A percentile compares a stretch with the other conserved stretches of the same genome.
Conservation (phyloP, 345 rosid species). For the Orychophragmus violaceus region DNA sequence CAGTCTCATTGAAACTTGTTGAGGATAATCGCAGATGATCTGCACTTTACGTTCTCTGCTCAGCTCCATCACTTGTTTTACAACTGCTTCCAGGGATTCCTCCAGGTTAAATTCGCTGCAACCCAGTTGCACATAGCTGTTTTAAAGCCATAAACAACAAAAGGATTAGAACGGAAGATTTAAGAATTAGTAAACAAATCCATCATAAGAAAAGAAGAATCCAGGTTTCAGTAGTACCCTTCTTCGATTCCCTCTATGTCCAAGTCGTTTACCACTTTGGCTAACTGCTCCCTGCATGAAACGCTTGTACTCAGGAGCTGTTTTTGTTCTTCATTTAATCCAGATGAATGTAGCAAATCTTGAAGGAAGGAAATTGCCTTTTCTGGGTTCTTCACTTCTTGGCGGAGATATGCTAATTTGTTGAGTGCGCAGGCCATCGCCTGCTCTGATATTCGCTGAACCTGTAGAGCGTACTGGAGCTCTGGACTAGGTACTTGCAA, state of each 20-base stretch:
- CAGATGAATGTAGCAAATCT: slow-evolving; percentile 44
- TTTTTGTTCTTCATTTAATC: slow-evolving; percentile 51
- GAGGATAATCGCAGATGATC: slow-evolving; percentile 44
- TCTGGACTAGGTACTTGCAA: slow-evolving; percentile 74
- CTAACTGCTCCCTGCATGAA: slow-evolving; percentile 63
- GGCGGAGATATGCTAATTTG: slow-evolving; percentile 61
- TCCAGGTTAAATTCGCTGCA: slow-evolving; percentile 52
- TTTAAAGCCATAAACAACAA: slow-evolving; percentile 1
- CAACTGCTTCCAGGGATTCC: slow-evolving; percentile 52
- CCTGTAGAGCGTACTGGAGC: slow-evolving; percentile 66
- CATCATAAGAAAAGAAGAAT: slow-evolving; percentile 6
- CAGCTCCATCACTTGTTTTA: slow-evolving; percentile 53
- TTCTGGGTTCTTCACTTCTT: slow-evolving; percentile 49
- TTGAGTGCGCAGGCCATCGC: slow-evolving; percentile 49
- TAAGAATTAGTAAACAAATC: neutral
- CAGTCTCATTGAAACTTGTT: slow-evolving; percentile 47
- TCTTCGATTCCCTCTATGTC: slow-evolving; percentile 70
- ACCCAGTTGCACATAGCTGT: slow-evolving; percentile 55
- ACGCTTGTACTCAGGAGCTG: slow-evolving; percentile 46
- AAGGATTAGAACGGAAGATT: neutral
- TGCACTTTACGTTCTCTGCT: slow-evolving; percentile 54
- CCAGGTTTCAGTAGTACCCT: slow-evolving; percentile 38
- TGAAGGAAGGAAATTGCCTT: slow-evolving; percentile 53
- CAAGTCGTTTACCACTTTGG: slow-evolving; percentile 52
- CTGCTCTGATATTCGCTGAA: slow-evolving; percentile 67